Evolutionary conservation across 2,329 filamentous ascomycete genomes (phyloP), one percentile per base, ranked within the genome.

Genomic region (Nothophaeocryptopus gaeumannii): DNA sequence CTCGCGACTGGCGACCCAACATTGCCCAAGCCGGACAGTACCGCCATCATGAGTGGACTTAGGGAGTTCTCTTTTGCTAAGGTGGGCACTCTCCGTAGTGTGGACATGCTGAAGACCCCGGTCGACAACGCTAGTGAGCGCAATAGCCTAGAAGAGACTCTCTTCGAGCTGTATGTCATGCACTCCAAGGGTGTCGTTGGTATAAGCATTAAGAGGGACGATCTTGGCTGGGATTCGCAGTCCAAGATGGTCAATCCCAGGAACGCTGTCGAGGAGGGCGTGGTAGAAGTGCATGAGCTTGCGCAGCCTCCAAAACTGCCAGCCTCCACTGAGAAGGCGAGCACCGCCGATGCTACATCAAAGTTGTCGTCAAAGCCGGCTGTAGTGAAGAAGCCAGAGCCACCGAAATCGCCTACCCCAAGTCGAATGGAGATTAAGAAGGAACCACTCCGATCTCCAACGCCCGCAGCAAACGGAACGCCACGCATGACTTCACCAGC

Each of bases 151-250:
- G 86, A 93, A 56, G 82, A 82, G 12, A 83, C 85, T 0, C 74
- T 96, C 11, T 97, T 99, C 64, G 93, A 99, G 74, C 78, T 99
- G 8, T 99, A 99, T 67, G 87, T 89, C 30, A 95, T 96, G 86
- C 92, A 99, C 70, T 96, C 93, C 9, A 95, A 90, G 73, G 93
- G 93, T 54, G 90, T 97, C n/a, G 91, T 91, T 13, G 92, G 88
- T 62, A 69, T 97, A 45, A 84, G 84, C 56, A 83, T 99, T 67
- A 92, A 87, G 68, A 89, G 92, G 67, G 82, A 85, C 44, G 92
- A 97, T 70, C 77, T 99, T 41, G 93, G 95, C 29, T 97, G 91
- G 91, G 86, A 85, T 60, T 82, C 83, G 60, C 89, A 96, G 55
- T 92, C 90, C 71, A 95, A 95, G 75, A 88, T 95, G 45, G 76